Conservation (phyloP, 129 eudicot species). For the Chrysanthemum lavandulifolium region DNA sequence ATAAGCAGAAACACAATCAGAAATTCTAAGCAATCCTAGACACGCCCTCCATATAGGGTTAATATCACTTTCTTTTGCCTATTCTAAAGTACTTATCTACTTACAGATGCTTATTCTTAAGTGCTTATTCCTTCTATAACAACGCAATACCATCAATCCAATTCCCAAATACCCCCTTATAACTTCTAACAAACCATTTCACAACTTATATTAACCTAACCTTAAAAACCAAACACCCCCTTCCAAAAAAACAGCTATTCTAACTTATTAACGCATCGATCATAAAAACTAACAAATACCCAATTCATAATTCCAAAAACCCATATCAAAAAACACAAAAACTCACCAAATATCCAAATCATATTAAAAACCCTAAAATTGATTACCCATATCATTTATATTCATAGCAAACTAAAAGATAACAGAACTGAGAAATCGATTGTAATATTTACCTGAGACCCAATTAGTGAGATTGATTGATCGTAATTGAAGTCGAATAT, state of each 20-base stretch:
- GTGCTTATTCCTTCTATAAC: no score
- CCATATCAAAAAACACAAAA: neutral
- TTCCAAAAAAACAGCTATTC: neutral
- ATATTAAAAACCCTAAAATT: slow-evolving; percentile 27
- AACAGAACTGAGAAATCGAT: neutral
- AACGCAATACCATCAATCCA: no score
- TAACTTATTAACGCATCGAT: neutral
- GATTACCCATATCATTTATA: neutral
- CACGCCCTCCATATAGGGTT: no score
- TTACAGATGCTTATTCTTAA: no score
- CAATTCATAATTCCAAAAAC: neutral
- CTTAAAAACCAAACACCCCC: no score
- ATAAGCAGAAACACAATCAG: no score
- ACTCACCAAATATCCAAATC: slow-evolving; percentile 1
- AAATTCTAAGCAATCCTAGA: no score
- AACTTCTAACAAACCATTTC: no score
- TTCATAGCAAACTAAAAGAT: neutral
- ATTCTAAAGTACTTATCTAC: no score
- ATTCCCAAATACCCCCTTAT: no score
- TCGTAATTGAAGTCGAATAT: slow-evolving; percentile 2
- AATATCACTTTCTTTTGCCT: no score
- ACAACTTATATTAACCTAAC: no score
- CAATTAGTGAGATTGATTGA: slow-evolving; percentile 12
- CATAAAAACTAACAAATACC: neutral
- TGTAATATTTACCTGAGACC: slow-evolving; percentile 9